Evolutionary conservation across 768 basidiomycete species (phyloP).

Genomic region (Hypsizygus marmoreus): DNA sequence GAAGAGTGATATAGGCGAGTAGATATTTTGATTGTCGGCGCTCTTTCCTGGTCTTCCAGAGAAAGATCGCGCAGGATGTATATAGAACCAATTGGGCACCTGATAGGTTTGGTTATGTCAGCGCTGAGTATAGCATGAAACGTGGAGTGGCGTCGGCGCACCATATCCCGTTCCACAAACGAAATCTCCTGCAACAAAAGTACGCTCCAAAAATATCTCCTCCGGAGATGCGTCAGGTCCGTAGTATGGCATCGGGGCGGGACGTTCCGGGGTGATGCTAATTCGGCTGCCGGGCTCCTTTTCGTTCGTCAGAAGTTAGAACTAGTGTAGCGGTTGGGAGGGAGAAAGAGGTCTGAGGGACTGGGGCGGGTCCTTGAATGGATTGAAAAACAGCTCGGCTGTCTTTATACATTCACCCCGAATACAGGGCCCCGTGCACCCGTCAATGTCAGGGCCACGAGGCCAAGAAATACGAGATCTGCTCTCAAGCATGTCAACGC

Average conservation of each 20-base stretch:
- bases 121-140: not conserved
- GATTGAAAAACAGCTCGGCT: too few species aligned
- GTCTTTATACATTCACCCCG: too few species aligned
- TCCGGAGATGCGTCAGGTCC: slow-evolving; percentile 33
- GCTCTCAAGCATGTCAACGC: too few species aligned
- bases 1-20: slow-evolving; percentile 38
- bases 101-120: too few species aligned
- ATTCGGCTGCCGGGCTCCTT: too few species aligned
- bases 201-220: slow-evolving; percentile 39
- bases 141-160: slow-evolving; percentile 10
- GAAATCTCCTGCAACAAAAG: slow-evolving; percentile 44
- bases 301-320: too few species aligned
- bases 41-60: slow-evolving; percentile 36
- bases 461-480: too few species aligned
- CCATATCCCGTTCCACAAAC: slow-evolving; percentile 43
- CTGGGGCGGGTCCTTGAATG: not conserved
- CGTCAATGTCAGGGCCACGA: too few species aligned
- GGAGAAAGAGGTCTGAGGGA: not conserved
- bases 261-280: too few species aligned
- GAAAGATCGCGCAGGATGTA: slow-evolving; percentile 34
- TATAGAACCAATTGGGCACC: slow-evolving; percentile 42
- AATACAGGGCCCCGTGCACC: too few species aligned
- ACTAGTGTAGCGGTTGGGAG: not conserved
- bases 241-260: slow-evolving; percentile 24
- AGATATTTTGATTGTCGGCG: slow-evolving; percentile 31